Conservation (phyloP, 140 eudicot genomes). For the Oenanthe javanica region DNA sequence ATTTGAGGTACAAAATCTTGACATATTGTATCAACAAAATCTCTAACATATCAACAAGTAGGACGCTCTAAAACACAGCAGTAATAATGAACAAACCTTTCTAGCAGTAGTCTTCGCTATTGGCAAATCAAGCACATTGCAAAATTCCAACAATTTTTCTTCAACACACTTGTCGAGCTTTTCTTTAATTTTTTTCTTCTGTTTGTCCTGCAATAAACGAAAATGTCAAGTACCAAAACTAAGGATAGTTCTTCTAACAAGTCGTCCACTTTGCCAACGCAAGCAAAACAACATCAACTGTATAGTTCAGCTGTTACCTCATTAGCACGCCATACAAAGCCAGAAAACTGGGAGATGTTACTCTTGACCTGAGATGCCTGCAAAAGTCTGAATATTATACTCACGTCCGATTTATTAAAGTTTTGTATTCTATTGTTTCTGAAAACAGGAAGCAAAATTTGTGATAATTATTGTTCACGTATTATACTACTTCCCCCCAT, state of each 20-base stretch:
- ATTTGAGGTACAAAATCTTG: too few relatives aligned
- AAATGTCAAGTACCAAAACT: not conserved
- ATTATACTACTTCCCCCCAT: not conserved
- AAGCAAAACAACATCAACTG: not conserved
- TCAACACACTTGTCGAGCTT: slow-evolving; percentile 74
- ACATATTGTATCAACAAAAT: not conserved
- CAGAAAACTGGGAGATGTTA: slow-evolving; percentile 82
- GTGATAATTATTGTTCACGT: not conserved
- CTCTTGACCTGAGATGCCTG: slow-evolving; percentile 78
- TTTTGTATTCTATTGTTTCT: not conserved
- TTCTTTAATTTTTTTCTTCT: slow-evolving; percentile 64
- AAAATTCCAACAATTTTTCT: slow-evolving; percentile 77
- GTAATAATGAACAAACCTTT: slow-evolving; percentile 51
- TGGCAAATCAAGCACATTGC: slow-evolving; percentile 79
- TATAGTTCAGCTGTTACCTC: slow-evolving; percentile 38
- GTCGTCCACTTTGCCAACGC: not conserved
- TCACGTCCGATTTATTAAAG: not conserved
- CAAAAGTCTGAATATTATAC: slow-evolving; percentile 4
- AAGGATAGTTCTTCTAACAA: not conserved
- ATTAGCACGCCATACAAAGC: slow-evolving; percentile 78
- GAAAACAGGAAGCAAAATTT: not conserved
- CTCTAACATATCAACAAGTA: not conserved
- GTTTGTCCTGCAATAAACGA: slow-evolving; percentile 59
- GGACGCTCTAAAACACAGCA: not conserved
- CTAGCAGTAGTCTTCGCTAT: slow-evolving; percentile 45